Base-by-base conservation (phyloP, 2,329 filamentous ascomycete genomes). In the Xylariaceae sp. region DNA sequence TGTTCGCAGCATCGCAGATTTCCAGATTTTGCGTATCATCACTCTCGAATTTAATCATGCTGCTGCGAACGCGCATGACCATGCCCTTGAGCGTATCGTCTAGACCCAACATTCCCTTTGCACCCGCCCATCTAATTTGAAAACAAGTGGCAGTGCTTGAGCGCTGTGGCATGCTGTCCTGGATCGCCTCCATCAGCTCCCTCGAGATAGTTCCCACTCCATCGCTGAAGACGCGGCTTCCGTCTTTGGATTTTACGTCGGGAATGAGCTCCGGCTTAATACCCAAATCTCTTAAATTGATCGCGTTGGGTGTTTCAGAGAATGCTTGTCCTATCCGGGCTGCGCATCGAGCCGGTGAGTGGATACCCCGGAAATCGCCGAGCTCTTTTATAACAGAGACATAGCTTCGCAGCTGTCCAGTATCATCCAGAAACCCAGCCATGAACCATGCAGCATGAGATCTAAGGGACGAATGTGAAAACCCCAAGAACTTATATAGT, bases 21-120 rank as follows among this genome's bases (percentile, higher is more conserved):
- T 88, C 89, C 1, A 93, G 75, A 44, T 87, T 80, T 4, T 67
- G 68, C 2, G 67, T 73, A 32, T 81, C 77, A 0, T 73, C 64
- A 45, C 83, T 85, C 1, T 78, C 67, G 59, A 94, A 96, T 63
- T 96, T 96, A 50, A 82, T 77, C 91, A 96, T 96, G 4, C 89
- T 93, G 1, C 77, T 72, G 2, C 91, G 81, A 16, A 95, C 73
- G 23, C 75, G 74, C 32, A 96, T 75, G 2, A 76, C 66, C 24
- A 81, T 78, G 0, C 86, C 88, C 0, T 63, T 2, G 0, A 92
- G 74, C 1, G 77, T 73, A 8, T 77, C 73, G 62, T 95, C 89
- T 0, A 93, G 71, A 0, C 87, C 82, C 0, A 94, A 77, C 83
- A 62, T 90, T 0, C 90, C 91, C 70, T 95, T 95, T 3, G 84